A percentile compares a stretch with the other conserved stretches of the same genome.
Conservation (phyloP, 139 green algal species). For the Asterochloris erici region DNA sequence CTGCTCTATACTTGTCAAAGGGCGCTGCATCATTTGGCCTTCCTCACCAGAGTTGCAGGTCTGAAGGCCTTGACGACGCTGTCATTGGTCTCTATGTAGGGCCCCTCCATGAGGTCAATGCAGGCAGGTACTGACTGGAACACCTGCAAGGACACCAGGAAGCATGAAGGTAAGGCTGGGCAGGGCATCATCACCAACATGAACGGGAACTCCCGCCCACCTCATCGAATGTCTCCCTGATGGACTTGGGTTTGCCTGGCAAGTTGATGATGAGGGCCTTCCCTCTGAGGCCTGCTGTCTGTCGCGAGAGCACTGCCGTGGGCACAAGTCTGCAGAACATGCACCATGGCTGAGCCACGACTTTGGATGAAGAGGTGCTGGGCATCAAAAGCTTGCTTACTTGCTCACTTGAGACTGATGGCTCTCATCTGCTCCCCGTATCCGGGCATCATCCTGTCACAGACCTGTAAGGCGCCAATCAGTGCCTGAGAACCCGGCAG, state of each 20-base stretch:
- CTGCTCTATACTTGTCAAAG: no score
- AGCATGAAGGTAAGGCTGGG: not conserved
- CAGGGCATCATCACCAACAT: not conserved
- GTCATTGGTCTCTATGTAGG: slow-evolving; percentile 76
- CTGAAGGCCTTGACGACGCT: slow-evolving; percentile 81
- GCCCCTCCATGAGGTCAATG: slow-evolving; percentile 76
- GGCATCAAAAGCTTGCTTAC: no score
- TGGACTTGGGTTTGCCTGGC: slow-evolving; percentile 90
- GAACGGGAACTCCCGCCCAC: slow-evolving; percentile 15
- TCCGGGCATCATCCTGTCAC: slow-evolving; percentile 83
- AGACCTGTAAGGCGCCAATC: slow-evolving; percentile 48
- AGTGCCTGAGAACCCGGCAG: not conserved
- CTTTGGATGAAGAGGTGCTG: not conserved
- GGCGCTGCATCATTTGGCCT: not conserved
- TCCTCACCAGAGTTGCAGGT: slow-evolving; percentile 34
- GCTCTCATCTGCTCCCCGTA: slow-evolving; percentile 93
- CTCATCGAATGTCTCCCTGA: slow-evolving; percentile 90
- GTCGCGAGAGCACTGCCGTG: slow-evolving; percentile 87
- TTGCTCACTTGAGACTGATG: slow-evolving; percentile 72
- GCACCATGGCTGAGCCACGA: not conserved
- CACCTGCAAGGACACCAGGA: slow-evolving; percentile 42
- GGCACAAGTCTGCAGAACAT: slow-evolving; percentile 60
- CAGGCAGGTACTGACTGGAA: slow-evolving; percentile 88
- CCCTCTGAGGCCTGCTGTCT: slow-evolving; percentile 85
- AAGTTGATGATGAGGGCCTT: slow-evolving; percentile 87